A percentile compares a stretch with the other conserved stretches of the same genome.
These are phyloP conservation scores for Baorangia bicolor DNA, from an alignment of 768 basidiomycete genomes.

Conservation along the genomic window DNA sequence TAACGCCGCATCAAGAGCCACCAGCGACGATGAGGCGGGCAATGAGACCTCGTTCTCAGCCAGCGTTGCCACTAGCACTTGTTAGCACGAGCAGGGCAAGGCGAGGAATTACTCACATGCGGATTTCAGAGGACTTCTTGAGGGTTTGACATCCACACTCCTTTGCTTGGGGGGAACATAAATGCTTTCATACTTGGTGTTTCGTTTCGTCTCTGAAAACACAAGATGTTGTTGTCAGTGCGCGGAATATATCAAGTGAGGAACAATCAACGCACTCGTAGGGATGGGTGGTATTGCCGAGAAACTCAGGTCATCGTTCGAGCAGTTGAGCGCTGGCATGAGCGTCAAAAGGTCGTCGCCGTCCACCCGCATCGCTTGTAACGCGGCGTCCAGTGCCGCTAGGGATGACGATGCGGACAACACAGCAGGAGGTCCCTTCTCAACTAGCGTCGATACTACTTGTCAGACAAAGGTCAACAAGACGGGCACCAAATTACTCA, in stretches of 20 bases:
- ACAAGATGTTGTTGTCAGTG: background rate
- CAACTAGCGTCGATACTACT: background rate
- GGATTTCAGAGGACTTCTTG: background rate
- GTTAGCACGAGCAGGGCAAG: background rate
- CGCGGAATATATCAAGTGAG: background rate
- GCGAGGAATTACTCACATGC: slow-evolving; percentile 8
- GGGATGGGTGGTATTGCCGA: background rate
- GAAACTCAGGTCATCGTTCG: slow-evolving; percentile 6
- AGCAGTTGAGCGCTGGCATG: background rate
- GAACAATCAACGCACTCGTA: background rate
- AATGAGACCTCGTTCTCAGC: background rate
- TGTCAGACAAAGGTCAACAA: slow-evolving; percentile 6
- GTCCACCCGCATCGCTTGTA: slow-evolving; percentile 3
- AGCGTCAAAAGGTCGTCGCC: slow-evolving; percentile 5
- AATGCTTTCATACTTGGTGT: background rate
- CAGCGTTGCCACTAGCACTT: background rate
- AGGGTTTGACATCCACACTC: background rate
- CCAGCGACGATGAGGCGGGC: slow-evolving; percentile 3
- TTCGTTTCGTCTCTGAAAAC: background rate
- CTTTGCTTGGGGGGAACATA: background rate
- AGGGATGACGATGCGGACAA: slow-evolving; percentile 16
- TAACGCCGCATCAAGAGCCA: background rate
- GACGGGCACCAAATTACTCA: background rate
- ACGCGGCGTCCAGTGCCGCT: slow-evolving; percentile 10
- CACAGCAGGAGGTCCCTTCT: background rate